Evolutionary conservation across 257 asterid species (phyloP).

Genomic region (Solanum okadae): DNA sequence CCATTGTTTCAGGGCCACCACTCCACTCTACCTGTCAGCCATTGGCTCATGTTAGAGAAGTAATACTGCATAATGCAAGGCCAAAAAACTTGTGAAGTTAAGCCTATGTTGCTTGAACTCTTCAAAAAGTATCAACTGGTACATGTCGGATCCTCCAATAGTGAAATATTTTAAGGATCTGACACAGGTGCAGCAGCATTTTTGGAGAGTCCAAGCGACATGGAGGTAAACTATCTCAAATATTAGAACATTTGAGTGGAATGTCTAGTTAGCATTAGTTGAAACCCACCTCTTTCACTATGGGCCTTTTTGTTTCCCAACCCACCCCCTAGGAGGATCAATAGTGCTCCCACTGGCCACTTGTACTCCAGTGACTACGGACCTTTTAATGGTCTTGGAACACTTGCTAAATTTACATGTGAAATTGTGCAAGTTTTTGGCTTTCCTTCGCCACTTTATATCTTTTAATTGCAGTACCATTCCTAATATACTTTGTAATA

Average conservation of each 20-base stretch:
- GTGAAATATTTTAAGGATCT: not conserved
- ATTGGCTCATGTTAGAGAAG: not conserved
- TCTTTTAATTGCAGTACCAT: not conserved
- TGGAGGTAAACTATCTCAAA: not conserved
- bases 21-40: constrained; percentile 80
- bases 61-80: not conserved
- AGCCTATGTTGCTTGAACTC: not conserved
- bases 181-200: not conserved
- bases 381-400: not conserved
- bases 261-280: not conserved
- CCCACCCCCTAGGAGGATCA: not conserved
- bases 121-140: not conserved
- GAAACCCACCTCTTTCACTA: not conserved
- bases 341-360: not conserved
- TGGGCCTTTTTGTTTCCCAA: not conserved
- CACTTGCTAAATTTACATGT: not conserved
- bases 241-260: not conserved
- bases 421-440: not conserved
- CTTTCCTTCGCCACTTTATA: not conserved
- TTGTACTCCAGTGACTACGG: not conserved
- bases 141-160: not conserved
- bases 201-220: not conserved
- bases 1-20: constrained; percentile 65
- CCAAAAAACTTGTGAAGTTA: not conserved
- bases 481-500: not conserved